These are phyloP conservation scores for Mortierella sp. DNA, from an alignment of 371 early-diverging fungal genomes.

Conservation along the genomic window DNA sequence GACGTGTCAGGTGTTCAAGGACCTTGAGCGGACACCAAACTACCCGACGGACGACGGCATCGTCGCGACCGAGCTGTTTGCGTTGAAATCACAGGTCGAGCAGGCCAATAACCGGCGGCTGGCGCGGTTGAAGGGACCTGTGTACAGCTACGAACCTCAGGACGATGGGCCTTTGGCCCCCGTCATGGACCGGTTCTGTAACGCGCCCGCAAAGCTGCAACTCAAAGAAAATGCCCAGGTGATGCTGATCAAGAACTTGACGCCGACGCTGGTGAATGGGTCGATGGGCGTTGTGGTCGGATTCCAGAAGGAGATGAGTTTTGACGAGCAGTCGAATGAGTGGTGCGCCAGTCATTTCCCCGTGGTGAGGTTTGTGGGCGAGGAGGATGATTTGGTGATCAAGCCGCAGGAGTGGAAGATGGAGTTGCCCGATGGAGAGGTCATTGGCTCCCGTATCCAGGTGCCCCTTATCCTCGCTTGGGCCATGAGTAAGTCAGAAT, in stretches of 20 bases:
- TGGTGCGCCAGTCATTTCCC: constrained; percentile 59
- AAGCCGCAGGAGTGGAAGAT: constrained; percentile 71
- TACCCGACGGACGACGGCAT: constrained; percentile 68
- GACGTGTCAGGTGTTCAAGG: constrained; percentile 62
- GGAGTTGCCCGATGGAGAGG: constrained; percentile 65
- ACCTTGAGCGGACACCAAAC: constrained; percentile 65
- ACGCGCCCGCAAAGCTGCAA: constrained; percentile 68
- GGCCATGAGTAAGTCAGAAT: constrained; percentile 62
- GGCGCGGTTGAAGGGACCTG: constrained; percentile 61
- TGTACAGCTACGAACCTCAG: constrained; percentile 53
- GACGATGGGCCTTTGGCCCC: constrained; percentile 59
- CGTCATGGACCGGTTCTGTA: constrained; percentile 61
- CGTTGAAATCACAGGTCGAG: constrained; percentile 81
- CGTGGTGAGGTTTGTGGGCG: constrained; percentile 67
- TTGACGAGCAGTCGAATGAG: constrained; percentile 1
- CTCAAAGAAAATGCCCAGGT: constrained; percentile 89
- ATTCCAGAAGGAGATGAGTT: constrained; percentile 55
- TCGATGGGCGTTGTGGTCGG: constrained; percentile 80
- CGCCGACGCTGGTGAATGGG: constrained; percentile 84
- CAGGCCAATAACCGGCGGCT: constrained; percentile 73
- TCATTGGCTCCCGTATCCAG: constrained; percentile 63
- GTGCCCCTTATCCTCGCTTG: constrained; percentile 78
- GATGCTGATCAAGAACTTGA: constrained; percentile 87
- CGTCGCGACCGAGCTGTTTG: constrained; percentile 84
- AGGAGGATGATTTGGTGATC: constrained; percentile 64